Conservation (phyloP, 345 rosid species). For the Excoecaria cochinchinensis region DNA sequence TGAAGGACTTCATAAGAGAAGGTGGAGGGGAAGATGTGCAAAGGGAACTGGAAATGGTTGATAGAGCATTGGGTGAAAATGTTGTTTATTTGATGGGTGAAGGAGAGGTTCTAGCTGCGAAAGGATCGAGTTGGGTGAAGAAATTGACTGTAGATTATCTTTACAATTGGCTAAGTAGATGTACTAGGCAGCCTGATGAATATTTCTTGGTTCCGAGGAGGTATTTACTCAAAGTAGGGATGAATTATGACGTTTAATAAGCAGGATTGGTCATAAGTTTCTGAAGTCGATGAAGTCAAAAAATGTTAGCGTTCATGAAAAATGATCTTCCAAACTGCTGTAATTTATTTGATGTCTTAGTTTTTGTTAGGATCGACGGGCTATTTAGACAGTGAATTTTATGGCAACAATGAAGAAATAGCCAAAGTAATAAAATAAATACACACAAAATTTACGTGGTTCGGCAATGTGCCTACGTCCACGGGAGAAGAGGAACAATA, state of each 20-base stretch:
- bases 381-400: too few relatives aligned
- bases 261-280: background rate
- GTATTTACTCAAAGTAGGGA: conserved; percentile 60
- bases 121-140: conserved; percentile 37
- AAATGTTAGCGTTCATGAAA: background rate
- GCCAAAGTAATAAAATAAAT: too few relatives aligned
- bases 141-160: conserved; percentile 37
- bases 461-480: too few relatives aligned
- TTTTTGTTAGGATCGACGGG: too few relatives aligned
- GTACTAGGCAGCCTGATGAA: conserved; percentile 36
- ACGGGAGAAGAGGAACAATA: too few relatives aligned
- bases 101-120: conserved; percentile 35
- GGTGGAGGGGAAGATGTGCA: background rate
- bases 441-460: too few relatives aligned
- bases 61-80: conserved; percentile 25
- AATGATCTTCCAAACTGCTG: too few relatives aligned
- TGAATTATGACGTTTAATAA: conserved; percentile 45
- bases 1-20: conserved; percentile 39
- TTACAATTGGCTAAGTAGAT: conserved; percentile 43
- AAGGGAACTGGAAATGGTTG: conserved; percentile 6
- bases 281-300: background rate
- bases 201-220: conserved; percentile 46
- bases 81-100: conserved; percentile 54
- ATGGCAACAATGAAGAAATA: too few relatives aligned
- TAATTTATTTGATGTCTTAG: too few relatives aligned